Conservation (phyloP, 2,329 filamentous ascomycete species). For the Fusarium verticillioides region DNA sequence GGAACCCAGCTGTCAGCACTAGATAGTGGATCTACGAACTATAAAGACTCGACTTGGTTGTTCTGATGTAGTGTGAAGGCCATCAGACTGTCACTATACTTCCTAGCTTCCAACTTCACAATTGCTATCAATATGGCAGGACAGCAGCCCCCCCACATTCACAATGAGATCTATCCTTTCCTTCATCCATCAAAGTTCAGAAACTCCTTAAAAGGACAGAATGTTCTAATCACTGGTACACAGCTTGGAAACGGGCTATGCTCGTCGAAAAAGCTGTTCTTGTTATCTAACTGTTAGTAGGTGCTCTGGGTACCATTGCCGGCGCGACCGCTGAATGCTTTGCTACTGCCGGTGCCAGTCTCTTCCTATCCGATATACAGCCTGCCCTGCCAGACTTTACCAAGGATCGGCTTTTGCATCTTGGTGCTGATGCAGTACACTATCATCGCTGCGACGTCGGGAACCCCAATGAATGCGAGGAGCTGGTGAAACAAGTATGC, state of each 20-base stretch:
- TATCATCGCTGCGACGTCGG: not conserved
- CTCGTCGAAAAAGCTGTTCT: not conserved
- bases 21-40: accelerated
- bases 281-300: not conserved
- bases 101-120: not conserved
- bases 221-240: not conserved
- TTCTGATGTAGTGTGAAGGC: too few relatives aligned
- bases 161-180: not conserved
- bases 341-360: not conserved
- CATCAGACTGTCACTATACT: too few relatives aligned
- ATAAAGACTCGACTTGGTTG: not conserved
- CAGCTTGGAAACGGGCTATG: accelerated
- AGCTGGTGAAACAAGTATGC: not conserved
- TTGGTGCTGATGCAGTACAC: not conserved
- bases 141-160: not conserved
- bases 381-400: not conserved
- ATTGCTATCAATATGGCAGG: not conserved
- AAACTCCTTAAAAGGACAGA: not conserved
- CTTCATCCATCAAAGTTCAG: not conserved
- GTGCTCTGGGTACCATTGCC: not conserved
- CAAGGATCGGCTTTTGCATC: not conserved
- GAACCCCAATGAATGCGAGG: not conserved
- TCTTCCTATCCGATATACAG: not conserved
- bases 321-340: not conserved
- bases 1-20: accelerated